phyloP scores from a whole-genome alignment of 345 rosid genomes.

The Euphorbia peplus region DNA sequence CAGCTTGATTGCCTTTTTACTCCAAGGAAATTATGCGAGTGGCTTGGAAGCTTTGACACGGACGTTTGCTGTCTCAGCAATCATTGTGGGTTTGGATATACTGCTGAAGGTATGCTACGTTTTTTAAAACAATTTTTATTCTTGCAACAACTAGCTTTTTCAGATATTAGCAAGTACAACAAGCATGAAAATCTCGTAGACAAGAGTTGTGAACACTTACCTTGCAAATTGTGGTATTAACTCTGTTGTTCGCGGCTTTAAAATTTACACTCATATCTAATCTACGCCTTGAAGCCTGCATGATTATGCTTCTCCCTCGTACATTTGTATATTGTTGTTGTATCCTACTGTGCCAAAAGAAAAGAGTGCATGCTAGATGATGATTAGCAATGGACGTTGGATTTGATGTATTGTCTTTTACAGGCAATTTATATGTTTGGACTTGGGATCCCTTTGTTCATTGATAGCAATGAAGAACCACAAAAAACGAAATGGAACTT shows the following conservation, averaged over 20 bases:
- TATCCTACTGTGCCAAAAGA: not conserved
- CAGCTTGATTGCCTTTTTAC: conserved; percentile 88
- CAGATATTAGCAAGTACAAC: not conserved
- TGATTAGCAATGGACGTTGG: not conserved
- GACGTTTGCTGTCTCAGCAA: conserved; percentile 72
- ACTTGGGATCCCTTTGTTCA: conserved; percentile 75
- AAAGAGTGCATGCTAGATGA: not conserved
- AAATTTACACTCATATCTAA: conserved; percentile 1
- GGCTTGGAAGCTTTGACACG: conserved; percentile 74
- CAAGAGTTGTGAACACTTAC: not conserved
- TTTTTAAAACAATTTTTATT: not conserved
- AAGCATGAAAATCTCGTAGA: not conserved
- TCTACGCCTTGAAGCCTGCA: not conserved
- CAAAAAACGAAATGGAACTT: conserved; percentile 70
- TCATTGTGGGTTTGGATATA: conserved; percentile 69
- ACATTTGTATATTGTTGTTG: not conserved
- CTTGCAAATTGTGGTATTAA: conserved; percentile 1
- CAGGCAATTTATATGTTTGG: conserved; percentile 76
- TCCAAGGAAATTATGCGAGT: conserved; percentile 81
- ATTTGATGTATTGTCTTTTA: conserved; percentile 1
- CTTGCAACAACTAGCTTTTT: not conserved
- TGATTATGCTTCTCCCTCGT: not conserved
- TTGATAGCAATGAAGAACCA: conserved; percentile 44
- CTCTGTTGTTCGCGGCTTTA: not conserved
- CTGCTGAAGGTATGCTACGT: conserved; percentile 65